Evolutionary conservation across 176 grass and related monocot species (phyloP), one percentile per base, ranked within the genome.

Genomic region (Triticum dicoccoides): DNA sequence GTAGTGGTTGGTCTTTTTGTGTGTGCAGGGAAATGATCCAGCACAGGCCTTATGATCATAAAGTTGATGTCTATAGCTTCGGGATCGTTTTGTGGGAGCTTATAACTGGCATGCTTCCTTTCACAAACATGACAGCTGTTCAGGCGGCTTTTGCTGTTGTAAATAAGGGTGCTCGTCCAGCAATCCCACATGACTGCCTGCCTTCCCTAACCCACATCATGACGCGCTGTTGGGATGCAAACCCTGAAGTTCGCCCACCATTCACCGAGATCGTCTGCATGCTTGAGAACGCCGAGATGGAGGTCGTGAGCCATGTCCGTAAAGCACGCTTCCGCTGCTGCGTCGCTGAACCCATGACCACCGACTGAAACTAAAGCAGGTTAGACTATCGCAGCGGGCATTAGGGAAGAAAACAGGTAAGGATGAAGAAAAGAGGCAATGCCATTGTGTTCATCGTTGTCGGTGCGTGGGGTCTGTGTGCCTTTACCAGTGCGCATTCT

Each of bases 91-190:
- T 98, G 61, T 98, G 97, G 97, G 97, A 98, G 89, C 97, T 98
- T 30, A 95, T 98, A 69, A 96, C 97, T 0, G 97, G 97, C 80
- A 96, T 96, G 88, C 92, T 98, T 80, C 97, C 97, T 6, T 98
- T 98, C 84, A 89, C 87, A 69, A 96, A 98, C 77, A 98, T 96
- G 97, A 94, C 97, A 37, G 92, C 94, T 14, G 90, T 96, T 71
- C 97, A 98, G 83, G 97, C 97, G 9, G 97, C 97, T 89, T 98
- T 98, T 41, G 97, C 97, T 51, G 97, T 98, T 45, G 97, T 96
- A 75, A 98, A 98, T 72, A 96, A 90, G 42, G 97, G 92, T 38
- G 88, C 91, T 63, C 90, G 94, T n/a, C 97, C 93, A 4, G 90
- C 89, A 3, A 92, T 98, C 56, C 96, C 96, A 1, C 93, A 92